Conservation (phyloP, 2,329 filamentous ascomycete species). For the Acephala macrosclerotiorum region DNA sequence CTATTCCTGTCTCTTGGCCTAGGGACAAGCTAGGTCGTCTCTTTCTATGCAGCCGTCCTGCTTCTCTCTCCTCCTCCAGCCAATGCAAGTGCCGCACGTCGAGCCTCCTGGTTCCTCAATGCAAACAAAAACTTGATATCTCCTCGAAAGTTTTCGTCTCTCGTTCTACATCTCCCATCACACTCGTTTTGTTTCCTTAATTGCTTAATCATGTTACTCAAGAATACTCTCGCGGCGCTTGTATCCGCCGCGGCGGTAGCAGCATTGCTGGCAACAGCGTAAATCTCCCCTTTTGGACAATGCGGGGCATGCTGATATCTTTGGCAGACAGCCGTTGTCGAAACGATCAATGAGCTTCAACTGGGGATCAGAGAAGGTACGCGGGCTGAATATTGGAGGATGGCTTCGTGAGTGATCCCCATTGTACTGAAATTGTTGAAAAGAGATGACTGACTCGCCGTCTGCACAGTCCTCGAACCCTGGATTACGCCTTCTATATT, state of each 20-base stretch:
- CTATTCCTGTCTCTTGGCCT: constrained; percentile 2
- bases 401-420: constrained; percentile 39
- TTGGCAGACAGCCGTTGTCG: constrained; percentile 23
- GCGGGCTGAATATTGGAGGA: constrained; percentile 48
- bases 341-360: constrained; percentile 49
- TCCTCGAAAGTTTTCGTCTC: constrained; percentile 3
- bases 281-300: neutral
- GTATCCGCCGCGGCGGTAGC: constrained; percentile 22
- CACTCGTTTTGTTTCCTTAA: constrained; percentile 15
- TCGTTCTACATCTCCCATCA: constrained; percentile 14
- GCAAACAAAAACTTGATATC: constrained; percentile 2
- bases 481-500: constrained; percentile 68
- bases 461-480: constrained; percentile 38
- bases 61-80: constrained; percentile 8
- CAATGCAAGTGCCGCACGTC: constrained; percentile 23
- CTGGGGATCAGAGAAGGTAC: constrained; percentile 58
- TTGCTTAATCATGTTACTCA: constrained; percentile 32
- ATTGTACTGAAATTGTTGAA: neutral
- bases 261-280: constrained; percentile 23
- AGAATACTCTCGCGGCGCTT: constrained; percentile 26
- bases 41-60: neutral
- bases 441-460: neutral
- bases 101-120: neutral
- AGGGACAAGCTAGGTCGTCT: constrained; percentile 5
- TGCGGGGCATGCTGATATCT: neutral